Evolutionary conservation across 164 flowering plant genomes (phyloP).

Genomic region (Stephania japonica): DNA sequence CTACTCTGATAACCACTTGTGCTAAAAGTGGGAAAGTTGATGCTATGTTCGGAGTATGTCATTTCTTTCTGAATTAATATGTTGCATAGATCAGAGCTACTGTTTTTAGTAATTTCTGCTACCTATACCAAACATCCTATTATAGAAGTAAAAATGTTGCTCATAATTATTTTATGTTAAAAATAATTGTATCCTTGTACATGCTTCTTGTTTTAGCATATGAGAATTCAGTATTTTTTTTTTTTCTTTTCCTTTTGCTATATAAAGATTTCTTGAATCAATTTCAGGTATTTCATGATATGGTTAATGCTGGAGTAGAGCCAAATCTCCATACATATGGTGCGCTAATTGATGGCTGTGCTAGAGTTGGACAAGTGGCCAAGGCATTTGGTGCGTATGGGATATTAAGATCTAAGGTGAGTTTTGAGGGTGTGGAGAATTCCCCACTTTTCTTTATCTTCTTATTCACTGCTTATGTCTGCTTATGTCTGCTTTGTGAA

Average conservation of each 20-base stretch:
- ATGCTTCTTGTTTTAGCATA: neutral
- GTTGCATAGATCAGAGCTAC: neutral
- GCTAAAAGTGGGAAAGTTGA: conserved; percentile 94
- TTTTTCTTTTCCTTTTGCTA: neutral
- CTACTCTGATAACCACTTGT: conserved; percentile 84
- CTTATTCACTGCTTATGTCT: neutral
- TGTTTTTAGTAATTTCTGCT: neutral
- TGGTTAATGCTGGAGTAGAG: conserved; percentile 85
- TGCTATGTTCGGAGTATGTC: conserved; percentile 83
- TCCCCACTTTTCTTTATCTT: neutral
- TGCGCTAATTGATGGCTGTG: conserved; percentile 97
- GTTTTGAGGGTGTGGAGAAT: neutral
- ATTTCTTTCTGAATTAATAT: conserved; percentile 4
- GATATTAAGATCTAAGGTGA: conserved; percentile 91
- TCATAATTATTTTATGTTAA: neutral
- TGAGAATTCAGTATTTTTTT: neutral
- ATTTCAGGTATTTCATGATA: conserved; percentile 79
- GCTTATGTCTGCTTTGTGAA: neutral
- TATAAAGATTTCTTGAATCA: neutral
- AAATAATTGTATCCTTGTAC: neutral
- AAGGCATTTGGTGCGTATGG: conserved; percentile 99
- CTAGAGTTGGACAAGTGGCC: conserved; percentile 88
- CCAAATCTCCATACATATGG: conserved; percentile 94
- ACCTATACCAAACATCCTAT: neutral
- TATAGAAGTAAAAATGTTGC: neutral